Conservation (phyloP, 306 rosid species). For the Quercus aquifolioides region DNA sequence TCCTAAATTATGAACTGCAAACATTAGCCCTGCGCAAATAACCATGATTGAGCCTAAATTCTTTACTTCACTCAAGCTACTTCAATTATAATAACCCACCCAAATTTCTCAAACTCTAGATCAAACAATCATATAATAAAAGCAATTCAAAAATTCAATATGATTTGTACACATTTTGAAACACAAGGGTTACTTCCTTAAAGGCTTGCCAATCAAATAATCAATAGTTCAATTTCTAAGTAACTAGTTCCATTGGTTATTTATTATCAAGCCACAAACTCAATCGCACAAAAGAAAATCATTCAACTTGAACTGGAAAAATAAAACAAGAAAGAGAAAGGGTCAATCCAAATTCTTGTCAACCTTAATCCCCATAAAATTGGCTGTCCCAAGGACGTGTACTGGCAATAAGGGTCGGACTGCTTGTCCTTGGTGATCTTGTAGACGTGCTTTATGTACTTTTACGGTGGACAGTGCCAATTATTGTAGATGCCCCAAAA, state of each 20-base stretch:
- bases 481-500: too few species aligned
- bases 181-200: too few species aligned
- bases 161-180: not conserved
- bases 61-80: not conserved
- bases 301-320: too few species aligned
- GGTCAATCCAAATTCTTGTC: conserved; percentile 64
- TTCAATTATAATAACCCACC: not conserved
- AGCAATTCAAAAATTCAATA: not conserved
- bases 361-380: conserved; percentile 69
- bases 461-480: conserved; percentile 36
- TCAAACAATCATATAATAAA: not conserved
- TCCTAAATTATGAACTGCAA: too few species aligned
- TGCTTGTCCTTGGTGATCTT: conserved; percentile 87
- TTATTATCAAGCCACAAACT: too few species aligned
- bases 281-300: not conserved
- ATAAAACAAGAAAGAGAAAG: not conserved
- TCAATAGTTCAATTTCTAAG: too few species aligned
- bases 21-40: too few species aligned
- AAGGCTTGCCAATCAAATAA: too few species aligned
- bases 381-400: conserved; percentile 54
- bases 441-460: conserved; percentile 50
- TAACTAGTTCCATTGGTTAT: too few species aligned
- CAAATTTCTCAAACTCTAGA: not conserved
- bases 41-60: not conserved
- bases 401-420: conserved; percentile 63